Conservation (phyloP, 148 eudicot genomes). For the Rhododendron kiyosumense region DNA sequence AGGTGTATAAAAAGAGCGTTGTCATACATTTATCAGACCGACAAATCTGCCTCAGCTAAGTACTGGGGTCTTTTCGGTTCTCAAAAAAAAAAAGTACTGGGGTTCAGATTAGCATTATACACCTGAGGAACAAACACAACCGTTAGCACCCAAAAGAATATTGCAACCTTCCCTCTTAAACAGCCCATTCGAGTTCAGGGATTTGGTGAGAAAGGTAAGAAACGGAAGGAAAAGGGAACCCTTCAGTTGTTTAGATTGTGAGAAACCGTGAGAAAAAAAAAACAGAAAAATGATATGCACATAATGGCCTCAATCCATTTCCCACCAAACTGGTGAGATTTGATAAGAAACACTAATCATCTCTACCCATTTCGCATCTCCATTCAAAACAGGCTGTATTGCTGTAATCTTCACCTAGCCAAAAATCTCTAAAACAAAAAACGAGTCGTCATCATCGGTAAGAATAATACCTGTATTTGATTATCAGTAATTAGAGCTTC, state of each 20-base stretch:
- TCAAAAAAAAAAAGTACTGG: background rate
- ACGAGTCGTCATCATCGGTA: background rate
- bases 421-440: background rate
- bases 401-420: background rate
- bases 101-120: background rate
- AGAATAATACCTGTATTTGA: constrained; percentile 72
- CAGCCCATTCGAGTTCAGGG: background rate
- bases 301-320: background rate
- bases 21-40: background rate
- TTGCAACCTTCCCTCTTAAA: background rate
- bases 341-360: background rate
- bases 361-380: background rate
- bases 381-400: background rate
- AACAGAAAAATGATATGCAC: background rate
- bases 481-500: constrained; percentile 77
- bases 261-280: background rate
- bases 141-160: background rate
- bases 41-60: background rate
- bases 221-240: background rate
- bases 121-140: background rate
- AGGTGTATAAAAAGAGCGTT: background rate
- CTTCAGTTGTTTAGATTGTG: background rate
- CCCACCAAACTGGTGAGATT: background rate
- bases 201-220: background rate
- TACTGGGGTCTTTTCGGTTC: too few species aligned